phyloP scores from a whole-genome alignment of 352 stramenopile species.

The Pythium vanterpoolii region DNA sequence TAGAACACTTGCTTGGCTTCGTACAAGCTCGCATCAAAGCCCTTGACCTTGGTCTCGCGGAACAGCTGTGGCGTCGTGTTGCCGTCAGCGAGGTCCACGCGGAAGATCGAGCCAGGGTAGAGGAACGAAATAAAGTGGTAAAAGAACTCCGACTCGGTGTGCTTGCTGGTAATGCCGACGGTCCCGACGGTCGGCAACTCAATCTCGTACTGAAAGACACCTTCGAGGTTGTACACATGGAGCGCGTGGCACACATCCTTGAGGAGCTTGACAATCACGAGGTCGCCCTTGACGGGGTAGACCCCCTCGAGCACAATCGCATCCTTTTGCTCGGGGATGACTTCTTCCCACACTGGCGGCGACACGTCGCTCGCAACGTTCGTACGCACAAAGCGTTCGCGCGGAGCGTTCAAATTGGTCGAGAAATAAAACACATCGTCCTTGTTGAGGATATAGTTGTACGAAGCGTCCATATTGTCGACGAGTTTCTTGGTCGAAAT shows the following conservation, averaged over 20 bases:
- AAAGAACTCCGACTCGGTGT: constrained; percentile 81
- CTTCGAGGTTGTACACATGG: constrained; percentile 74
- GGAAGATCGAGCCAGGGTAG: constrained; percentile 78
- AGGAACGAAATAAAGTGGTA: constrained; percentile 89
- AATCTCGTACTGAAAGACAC: constrained; percentile 75
- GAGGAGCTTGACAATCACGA: constrained; percentile 74
- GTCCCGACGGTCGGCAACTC: constrained; percentile 63
- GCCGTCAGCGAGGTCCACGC: constrained; percentile 50
- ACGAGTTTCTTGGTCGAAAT: constrained; percentile 76
- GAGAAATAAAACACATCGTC: constrained; percentile 86
- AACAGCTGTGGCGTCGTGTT: constrained; percentile 45
- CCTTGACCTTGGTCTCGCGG: constrained; percentile 78
- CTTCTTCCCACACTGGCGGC: constrained; percentile 58
- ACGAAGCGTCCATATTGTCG: constrained; percentile 82
- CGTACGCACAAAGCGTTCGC: constrained; percentile 66
- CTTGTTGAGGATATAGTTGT: constrained; percentile 87
- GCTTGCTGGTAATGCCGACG: constrained; percentile 64
- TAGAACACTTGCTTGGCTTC: constrained; percentile 87
- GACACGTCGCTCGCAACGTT: constrained; percentile 23
- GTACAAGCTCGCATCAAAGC: constrained; percentile 76
- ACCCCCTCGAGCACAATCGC: constrained; percentile 73
- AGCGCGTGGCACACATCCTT: constrained; percentile 82
- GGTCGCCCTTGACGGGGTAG: constrained; percentile 56
- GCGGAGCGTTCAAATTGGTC: constrained; percentile 79
- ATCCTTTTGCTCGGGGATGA: constrained; percentile 77